Evolutionary conservation across 1,284 basidiomycete genomes (phyloP), one percentile per base, ranked within the genome.

Genomic region (Rhodofomes roseus): DNA sequence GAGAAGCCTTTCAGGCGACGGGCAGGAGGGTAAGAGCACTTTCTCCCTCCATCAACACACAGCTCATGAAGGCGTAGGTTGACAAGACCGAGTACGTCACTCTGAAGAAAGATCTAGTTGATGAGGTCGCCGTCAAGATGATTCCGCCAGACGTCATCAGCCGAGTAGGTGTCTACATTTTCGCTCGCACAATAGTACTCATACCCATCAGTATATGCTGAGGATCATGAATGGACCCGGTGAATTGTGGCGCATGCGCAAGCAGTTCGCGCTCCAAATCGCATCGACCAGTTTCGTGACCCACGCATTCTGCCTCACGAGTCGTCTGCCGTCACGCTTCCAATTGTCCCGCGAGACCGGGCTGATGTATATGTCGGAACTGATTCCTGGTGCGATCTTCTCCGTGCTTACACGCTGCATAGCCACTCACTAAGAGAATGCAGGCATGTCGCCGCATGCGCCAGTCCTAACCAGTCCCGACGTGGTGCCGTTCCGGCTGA

Each of bases 221-320:
- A 85, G 85, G 54, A 90, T 90, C 25, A 97, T 98, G 93, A 78
- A 82, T 29, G 84, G 84, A 4, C 88, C 96, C 1, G 86, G 86
- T 60, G 95, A 97, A 66, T 81, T 99, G 5, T 99, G 96, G 96
- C 84, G 93, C 62, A 94, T 98, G 86, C 87, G 97, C 63, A 99
- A 98, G 78, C 95, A 98, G 74, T 98, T 99, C 74, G 90, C 96
- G 11, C 76, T 92, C 46, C 96, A 99, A 72, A 81, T 94, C 46
- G 94, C 97, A 0, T 83, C 93, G 0, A 87, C 86, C 43, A 92
- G 92, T 68, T 99, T 99, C 81, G 89, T 97, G 81, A 97, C 95
- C 8, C 98, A 93, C 71, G 80, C 92, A 44, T 84, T 98, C 65
- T 93, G 88, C 66, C 81, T 99, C 55, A 90, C 90, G 52, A 92